Evolutionary conservation across 2,329 filamentous ascomycete species (phyloP).

Genomic region (Lecanosticta acicola): DNA sequence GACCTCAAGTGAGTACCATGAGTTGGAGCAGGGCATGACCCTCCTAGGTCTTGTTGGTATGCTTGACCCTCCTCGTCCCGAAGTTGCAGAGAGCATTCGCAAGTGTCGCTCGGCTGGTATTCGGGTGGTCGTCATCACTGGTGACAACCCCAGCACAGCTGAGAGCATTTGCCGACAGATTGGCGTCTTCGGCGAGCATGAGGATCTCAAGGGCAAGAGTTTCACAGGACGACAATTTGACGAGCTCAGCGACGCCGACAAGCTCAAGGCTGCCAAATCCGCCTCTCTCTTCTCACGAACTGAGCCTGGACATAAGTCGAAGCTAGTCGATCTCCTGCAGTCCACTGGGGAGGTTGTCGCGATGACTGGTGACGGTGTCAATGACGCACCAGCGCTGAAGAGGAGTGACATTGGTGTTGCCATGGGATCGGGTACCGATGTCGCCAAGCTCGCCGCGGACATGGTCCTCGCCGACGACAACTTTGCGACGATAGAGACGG

Average conservation of each 20-base stretch:
- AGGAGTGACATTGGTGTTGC: constrained; percentile 98
- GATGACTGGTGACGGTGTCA: constrained; percentile 98
- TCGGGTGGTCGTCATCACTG: constrained; percentile 94
- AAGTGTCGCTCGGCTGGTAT: constrained; percentile 93
- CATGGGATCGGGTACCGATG: constrained; percentile 97
- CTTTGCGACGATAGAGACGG: constrained; percentile 94
- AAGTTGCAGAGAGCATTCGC: constrained; percentile 77
- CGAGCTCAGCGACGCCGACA: constrained; percentile 67
- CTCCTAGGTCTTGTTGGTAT: constrained; percentile 90
- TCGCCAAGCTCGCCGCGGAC: constrained; percentile 91
- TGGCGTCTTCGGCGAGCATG: constrained; percentile 76
- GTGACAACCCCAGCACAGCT: constrained; percentile 95
- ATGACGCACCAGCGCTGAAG: constrained; percentile 94
- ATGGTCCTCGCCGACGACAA: constrained; percentile 99
- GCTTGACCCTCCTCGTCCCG: constrained; percentile 91
- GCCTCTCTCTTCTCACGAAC: constrained; percentile 94
- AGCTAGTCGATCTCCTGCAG: constrained; percentile 92
- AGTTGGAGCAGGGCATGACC: constrained; percentile 90
- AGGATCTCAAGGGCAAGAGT: constrained; percentile 85
- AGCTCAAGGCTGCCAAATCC: constrained; percentile 75
- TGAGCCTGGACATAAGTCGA: constrained; percentile 95
- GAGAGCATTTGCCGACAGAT: constrained; percentile 98
- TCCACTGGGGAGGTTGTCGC: constrained; percentile 90
- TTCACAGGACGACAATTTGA: constrained; percentile 95
- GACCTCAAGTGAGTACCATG: constrained; percentile 73